Percentiles rank a stretch among this genome's conserved stretches.
Evolutionary conservation across 148 eudicot species (phyloP).

Genomic region (Vaccinium vitisidaea): DNA sequence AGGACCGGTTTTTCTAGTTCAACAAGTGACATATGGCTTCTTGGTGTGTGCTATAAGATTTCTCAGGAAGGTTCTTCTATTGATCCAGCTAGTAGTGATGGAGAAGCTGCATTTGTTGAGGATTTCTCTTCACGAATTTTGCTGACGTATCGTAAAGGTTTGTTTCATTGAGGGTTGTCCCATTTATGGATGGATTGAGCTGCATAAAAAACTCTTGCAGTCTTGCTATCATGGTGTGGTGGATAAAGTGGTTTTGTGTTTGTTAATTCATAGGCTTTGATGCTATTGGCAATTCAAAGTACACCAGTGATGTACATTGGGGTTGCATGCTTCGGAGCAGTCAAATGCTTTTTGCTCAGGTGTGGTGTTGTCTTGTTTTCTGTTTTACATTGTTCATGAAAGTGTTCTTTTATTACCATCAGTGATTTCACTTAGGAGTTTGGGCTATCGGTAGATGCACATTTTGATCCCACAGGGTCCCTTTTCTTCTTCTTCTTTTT

Average conservation of each 20-base stretch:
- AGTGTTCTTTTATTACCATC: neutral
- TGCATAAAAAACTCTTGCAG: neutral
- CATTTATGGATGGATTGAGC: neutral
- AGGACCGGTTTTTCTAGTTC: constrained; percentile 50
- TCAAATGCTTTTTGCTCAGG: constrained; percentile 99
- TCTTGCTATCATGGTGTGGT: neutral
- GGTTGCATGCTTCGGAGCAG: constrained; percentile 99
- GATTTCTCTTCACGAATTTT: constrained; percentile 89
- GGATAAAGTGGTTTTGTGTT: constrained; percentile 9
- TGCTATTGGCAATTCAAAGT: constrained; percentile 82
- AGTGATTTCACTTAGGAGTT: neutral
- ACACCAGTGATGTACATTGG: constrained; percentile 92
- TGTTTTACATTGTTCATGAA: neutral
- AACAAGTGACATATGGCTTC: constrained; percentile 80
- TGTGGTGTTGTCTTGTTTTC: constrained; percentile 11
- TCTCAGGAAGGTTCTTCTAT: constrained; percentile 45
- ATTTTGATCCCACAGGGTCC: neutral
- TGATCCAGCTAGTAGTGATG: constrained; percentile 54
- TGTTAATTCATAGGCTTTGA: constrained; percentile 55
- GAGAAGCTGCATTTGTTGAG: constrained; percentile 75
- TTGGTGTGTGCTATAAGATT: constrained; percentile 77
- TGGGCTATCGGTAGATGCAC: constrained; percentile 7
- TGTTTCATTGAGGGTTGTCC: neutral
- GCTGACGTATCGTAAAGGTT: constrained; percentile 91
- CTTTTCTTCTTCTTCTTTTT: neutral